phyloP scores from a whole-genome alignment of 225 moss, liverwort and hornwort genomes.

The Physcomitrellopsis africana region DNA sequence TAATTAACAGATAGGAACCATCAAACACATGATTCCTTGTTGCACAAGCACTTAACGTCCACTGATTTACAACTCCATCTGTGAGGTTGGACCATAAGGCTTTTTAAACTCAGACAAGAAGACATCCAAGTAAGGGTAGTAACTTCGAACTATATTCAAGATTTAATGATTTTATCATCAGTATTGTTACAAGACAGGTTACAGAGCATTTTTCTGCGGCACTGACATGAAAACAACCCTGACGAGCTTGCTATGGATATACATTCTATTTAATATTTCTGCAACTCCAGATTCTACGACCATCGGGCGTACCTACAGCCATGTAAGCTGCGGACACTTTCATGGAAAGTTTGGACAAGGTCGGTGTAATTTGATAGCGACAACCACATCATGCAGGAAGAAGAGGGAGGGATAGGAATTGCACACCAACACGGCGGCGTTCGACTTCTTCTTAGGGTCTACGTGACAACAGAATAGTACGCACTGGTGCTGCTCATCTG shows the following conservation, averaged over 20 bases:
- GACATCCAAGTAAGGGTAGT: neutral
- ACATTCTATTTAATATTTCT: neutral
- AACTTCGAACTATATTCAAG: neutral
- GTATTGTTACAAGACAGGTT: neutral
- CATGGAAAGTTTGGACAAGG: neutral
- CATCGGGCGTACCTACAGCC: neutral
- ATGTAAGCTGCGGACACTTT: neutral
- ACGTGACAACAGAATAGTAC: constrained; percentile 86
- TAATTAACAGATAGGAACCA: constrained; percentile 1
- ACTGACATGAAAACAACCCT: neutral
- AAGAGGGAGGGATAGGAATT: neutral
- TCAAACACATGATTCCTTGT: neutral
- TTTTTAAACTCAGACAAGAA: neutral
- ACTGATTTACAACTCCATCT: neutral
- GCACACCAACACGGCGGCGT: constrained; percentile 95
- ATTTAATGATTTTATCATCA: neutral
- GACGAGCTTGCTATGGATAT: neutral
- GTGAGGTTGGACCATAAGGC: neutral
- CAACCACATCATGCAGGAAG: neutral
- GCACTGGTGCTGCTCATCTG: constrained; percentile 93
- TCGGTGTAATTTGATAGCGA: neutral
- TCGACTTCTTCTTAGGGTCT: constrained; percentile 87
- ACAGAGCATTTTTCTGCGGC: neutral
- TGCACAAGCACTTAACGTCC: neutral
- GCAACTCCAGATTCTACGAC: neutral